phyloP scores from a whole-genome alignment of 2,329 filamentous ascomycete genomes.

The Fusarium incarnatum region DNA sequence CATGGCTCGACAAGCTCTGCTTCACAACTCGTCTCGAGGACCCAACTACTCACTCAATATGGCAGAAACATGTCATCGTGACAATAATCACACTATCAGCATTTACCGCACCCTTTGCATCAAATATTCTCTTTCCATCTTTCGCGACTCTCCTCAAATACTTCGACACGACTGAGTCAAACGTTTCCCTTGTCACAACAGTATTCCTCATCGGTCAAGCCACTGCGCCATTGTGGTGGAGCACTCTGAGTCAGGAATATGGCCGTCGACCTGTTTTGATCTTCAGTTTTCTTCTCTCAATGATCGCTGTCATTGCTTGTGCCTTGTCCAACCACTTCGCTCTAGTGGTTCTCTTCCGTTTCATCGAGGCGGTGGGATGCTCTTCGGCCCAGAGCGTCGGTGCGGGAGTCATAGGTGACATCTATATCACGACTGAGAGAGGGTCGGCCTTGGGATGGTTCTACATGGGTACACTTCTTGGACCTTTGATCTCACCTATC shows the following conservation, averaged over 20 bases:
- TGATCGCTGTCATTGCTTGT: neutral
- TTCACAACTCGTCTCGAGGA: neutral
- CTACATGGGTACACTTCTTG: slow-evolving; percentile 18
- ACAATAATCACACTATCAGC: neutral
- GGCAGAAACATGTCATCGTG: neutral
- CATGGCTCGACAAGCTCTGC: neutral
- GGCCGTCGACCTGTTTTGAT: neutral
- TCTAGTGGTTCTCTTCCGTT: neutral
- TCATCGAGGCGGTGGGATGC: neutral
- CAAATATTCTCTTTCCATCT: neutral
- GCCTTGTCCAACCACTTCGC: neutral
- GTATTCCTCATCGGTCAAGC: neutral
- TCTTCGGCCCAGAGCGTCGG: neutral
- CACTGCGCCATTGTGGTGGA: slow-evolving; percentile 6
- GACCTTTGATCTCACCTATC: slow-evolving; percentile 10
- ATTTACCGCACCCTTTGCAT: slow-evolving; percentile 2
- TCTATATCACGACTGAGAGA: slow-evolving; percentile 18
- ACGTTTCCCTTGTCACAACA: neutral
- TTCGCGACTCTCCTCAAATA: slow-evolving; percentile 4
- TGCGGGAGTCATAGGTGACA: slow-evolving; percentile 12
- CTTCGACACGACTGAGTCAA: slow-evolving; percentile 4
- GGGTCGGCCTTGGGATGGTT: slow-evolving; percentile 20
- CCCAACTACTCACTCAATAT: neutral
- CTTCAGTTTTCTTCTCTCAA: neutral
- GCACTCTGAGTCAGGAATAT: neutral